Evolutionary conservation across 805 yeast genomes (phyloP).

Genomic region (Kodamaea kakaduensis): DNA sequence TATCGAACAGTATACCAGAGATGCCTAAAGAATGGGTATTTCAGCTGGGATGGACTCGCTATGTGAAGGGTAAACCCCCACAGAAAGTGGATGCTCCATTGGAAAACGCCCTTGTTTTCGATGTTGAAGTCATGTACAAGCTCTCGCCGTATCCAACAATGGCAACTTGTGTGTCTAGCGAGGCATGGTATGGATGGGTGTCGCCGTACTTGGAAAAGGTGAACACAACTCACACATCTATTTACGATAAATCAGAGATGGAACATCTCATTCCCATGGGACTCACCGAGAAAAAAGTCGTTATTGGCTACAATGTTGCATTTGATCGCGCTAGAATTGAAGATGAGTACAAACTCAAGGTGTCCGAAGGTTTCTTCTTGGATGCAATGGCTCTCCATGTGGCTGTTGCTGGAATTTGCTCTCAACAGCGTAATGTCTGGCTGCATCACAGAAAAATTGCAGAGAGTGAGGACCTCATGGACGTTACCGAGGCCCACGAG

Average conservation of each 20-base stretch:
- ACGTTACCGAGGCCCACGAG: slow-evolving; percentile 15
- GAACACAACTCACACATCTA: no score
- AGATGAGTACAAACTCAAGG: slow-evolving; percentile 74
- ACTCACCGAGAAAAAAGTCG: slow-evolving; percentile 41
- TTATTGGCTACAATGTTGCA: slow-evolving; percentile 88
- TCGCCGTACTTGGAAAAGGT: slow-evolving; percentile 78
- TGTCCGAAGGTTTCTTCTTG: slow-evolving; percentile 69
- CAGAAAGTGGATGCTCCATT: slow-evolving; percentile 59
- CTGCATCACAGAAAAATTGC: slow-evolving; percentile 48
- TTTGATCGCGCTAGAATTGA: slow-evolving; percentile 83
- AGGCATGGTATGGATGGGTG: slow-evolving; percentile 94
- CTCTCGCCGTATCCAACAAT: slow-evolving; percentile 68
- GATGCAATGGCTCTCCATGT: slow-evolving; percentile 94
- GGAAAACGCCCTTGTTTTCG: slow-evolving; percentile 76
- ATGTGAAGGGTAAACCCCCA: slow-evolving; percentile 53
- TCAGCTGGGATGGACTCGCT: slow-evolving; percentile 78
- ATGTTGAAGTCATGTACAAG: slow-evolving; percentile 83
- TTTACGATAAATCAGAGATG: neutral
- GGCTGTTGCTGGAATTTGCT: slow-evolving; percentile 87
- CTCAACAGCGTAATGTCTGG: slow-evolving; percentile 84
- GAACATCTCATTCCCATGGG: slow-evolving; percentile 79
- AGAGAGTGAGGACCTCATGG: slow-evolving; percentile 14
- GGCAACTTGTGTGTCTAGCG: slow-evolving; percentile 71
- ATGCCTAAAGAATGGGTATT: slow-evolving; percentile 57
- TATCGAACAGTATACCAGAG: slow-evolving; percentile 25